Evolutionary conservation across 176 grass and related monocot genomes (phyloP), one percentile per base, ranked within the genome.

Genomic region (Luzula sylvatica): DNA sequence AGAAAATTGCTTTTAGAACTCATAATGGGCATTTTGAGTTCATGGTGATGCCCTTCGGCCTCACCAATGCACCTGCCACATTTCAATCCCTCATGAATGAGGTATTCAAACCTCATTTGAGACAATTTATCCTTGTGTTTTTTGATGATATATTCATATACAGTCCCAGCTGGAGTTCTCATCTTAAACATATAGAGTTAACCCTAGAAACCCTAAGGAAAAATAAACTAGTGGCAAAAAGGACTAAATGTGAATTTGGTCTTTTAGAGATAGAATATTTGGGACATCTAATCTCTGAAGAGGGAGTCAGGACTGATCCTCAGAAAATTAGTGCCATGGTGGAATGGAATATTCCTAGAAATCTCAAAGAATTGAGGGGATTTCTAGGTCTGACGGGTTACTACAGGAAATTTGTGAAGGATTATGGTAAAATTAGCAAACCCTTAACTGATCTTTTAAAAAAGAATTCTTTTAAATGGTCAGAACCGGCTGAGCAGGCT

Each of bases 211-310:
- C n/a, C 7, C n/a, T 51, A 12, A 17, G 20, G 20, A 14, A 2
- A 0, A 17, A 51, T 22, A 4, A 51, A 7, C 20, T 51, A 51
- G 15, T 51, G 7, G 46, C 20, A n/a, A 12, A 51, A 22, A 51
- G 46, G 12, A 51, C 5, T 51, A 51, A 51, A 14, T 51, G 46
- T 51, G 46, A 51, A 22, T 51, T 51, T 51, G 46, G 46, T 51
- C 7, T 17, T 4, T 7, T 4, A 2, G 1, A 51, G 46, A 1
- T 51, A 14, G 20, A 51, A 14, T 51, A 19, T 22, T 51, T 51
- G 46, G 46, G 46, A 0, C 46, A 51, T 12, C 5, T 51, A 8
- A 22, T 51, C 17, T 22, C 17, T 19, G 7, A 22, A 8, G 20
- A 51, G 7, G 46, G 46, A 14, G 46, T 51, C 5, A 12, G 7